Evolutionary conservation across 1,284 basidiomycete genomes (phyloP).

Genomic region (Moniliella sp.): DNA sequence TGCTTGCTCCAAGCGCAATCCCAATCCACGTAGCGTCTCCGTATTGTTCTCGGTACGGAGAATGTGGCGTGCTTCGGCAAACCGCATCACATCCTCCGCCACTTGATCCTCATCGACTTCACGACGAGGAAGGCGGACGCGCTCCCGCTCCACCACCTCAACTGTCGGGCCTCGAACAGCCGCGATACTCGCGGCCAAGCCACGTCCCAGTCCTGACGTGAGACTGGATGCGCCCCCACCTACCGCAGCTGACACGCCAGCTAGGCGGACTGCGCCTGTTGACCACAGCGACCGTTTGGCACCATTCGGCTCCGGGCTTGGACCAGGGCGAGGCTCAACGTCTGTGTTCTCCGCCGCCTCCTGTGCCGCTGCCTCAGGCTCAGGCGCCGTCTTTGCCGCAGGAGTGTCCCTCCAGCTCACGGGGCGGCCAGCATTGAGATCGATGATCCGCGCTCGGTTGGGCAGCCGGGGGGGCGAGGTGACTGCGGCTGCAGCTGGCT

Average conservation of each 20-base stretch:
- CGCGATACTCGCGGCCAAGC: background rate
- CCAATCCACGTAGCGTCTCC: slow-evolving; percentile 6
- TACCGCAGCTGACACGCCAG: background rate
- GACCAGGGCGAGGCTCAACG: background rate
- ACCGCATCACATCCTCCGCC: slow-evolving; percentile 7
- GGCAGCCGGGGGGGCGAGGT: too few relatives aligned
- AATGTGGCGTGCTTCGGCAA: slow-evolving; percentile 7
- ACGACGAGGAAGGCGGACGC: slow-evolving; percentile 4
- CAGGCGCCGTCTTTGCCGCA: too few relatives aligned
- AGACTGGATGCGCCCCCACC: background rate
- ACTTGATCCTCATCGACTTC: slow-evolving; percentile 7
- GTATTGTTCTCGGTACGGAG: slow-evolving; percentile 6
- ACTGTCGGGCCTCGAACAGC: background rate
- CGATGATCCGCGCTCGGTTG: too few relatives aligned
- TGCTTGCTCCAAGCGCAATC: slow-evolving; percentile 7
- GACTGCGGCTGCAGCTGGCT: too few relatives aligned
- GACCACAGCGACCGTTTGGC: background rate
- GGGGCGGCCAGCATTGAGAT: too few relatives aligned
- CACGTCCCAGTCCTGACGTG: background rate
- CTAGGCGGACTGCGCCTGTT: background rate
- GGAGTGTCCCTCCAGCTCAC: too few relatives aligned
- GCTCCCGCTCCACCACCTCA: background rate
- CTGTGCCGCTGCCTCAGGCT: too few relatives aligned
- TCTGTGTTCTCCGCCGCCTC: too few relatives aligned
- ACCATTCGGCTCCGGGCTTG: background rate